Conservation (phyloP, 164 flowering plant genomes). For the Amborella trichopoda region DNA sequence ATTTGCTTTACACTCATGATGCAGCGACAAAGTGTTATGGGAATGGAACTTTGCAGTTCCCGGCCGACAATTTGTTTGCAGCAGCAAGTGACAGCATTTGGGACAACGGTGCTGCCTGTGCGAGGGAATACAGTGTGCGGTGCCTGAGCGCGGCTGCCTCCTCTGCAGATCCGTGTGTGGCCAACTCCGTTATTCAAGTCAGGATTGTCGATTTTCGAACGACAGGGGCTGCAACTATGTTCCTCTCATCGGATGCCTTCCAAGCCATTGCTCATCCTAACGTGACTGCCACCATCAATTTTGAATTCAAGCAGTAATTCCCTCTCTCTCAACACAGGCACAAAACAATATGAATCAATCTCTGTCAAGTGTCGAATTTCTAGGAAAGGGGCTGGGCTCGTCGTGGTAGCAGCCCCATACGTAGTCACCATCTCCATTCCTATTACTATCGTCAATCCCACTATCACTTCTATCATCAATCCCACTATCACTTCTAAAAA, state of each 20-base stretch:
- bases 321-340: background rate
- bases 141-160: conserved; percentile 1
- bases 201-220: background rate
- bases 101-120: conserved; percentile 8
- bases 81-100: conserved; percentile 1
- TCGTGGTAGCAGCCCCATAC: too few relatives aligned
- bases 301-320: background rate
- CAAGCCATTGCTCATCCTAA: background rate
- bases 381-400: too few relatives aligned
- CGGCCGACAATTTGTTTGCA: background rate
- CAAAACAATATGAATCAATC: too few relatives aligned
- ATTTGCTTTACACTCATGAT: background rate
- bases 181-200: background rate
- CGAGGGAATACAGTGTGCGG: background rate
- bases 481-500: too few relatives aligned
- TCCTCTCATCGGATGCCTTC: background rate
- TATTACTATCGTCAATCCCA: too few relatives aligned
- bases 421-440: too few relatives aligned
- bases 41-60: background rate
- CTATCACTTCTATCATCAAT: too few relatives aligned
- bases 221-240: background rate
- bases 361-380: too few relatives aligned
- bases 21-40: conserved; percentile 6
- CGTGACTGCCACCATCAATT: background rate
- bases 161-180: background rate